Evolutionary conservation across 371 early-diverging fungal genomes (phyloP).

Genomic region (Fennellomyces sp.): DNA sequence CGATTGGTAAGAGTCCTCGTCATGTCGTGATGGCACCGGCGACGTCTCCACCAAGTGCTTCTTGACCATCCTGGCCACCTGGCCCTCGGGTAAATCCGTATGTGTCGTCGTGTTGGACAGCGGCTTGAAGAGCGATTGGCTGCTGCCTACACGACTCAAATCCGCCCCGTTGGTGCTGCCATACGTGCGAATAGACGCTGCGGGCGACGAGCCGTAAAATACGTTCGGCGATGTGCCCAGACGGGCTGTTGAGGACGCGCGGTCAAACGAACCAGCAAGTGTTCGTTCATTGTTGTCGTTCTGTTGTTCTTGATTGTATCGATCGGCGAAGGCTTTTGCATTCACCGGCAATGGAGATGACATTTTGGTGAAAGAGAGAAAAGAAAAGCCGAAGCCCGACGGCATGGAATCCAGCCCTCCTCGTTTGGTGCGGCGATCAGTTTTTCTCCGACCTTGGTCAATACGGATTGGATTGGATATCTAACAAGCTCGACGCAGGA

Average conservation of each 20-base stretch:
- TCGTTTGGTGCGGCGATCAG: too few species aligned
- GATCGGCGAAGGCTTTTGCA: conserved; percentile 36
- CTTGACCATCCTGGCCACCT: conserved; percentile 46
- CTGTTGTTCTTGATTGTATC: conserved; percentile 5
- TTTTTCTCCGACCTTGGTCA: not conserved
- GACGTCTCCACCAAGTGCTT: conserved; percentile 44
- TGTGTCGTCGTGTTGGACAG: conserved; percentile 26
- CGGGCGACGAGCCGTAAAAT: conserved; percentile 36
- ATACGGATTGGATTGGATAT: not conserved
- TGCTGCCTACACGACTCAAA: conserved; percentile 8
- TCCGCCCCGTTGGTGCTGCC: conserved; percentile 18
- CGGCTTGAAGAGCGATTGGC: conserved; percentile 10
- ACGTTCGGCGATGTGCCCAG: conserved; percentile 21
- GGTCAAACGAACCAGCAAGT: conserved; percentile 29
- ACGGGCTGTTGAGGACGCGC: conserved; percentile 35
- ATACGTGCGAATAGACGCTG: conserved; percentile 21
- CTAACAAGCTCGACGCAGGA: not conserved
- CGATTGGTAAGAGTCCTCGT: conserved; percentile 11
- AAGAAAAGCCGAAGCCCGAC: not conserved
- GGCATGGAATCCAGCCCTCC: not conserved
- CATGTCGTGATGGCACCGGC: conserved; percentile 18
- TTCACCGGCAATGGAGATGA: conserved; percentile 53
- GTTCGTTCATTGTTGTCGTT: not conserved
- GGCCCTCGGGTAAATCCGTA: conserved; percentile 42
- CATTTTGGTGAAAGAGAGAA: conserved; percentile 17